These are phyloP conservation scores for Pseudocercospora fijiensis DNA, from an alignment of 2,329 filamentous ascomycete genomes.

Conservation along the genomic window DNA sequence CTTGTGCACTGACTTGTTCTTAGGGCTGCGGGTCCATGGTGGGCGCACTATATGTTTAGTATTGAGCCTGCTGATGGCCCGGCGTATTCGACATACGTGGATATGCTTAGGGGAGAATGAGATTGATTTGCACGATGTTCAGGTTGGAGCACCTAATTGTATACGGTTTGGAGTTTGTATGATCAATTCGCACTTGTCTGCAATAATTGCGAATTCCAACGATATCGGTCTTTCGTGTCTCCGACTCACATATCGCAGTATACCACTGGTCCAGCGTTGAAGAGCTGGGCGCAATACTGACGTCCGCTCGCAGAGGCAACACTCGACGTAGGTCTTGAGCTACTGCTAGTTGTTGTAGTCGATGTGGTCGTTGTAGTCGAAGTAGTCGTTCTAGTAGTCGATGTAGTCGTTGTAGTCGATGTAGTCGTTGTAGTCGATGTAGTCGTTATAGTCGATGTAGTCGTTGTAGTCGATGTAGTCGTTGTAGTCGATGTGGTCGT, in stretches of 20 bases:
- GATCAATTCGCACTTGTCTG: neutral
- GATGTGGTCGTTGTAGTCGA: neutral
- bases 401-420: neutral
- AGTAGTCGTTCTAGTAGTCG: neutral
- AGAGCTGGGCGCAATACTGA: neutral
- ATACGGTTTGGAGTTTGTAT: neutral
- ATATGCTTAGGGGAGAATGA: neutral
- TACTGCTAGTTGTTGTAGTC: neutral
- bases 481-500: neutral
- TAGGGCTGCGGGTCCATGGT: slow-evolving; percentile 53
- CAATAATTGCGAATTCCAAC: neutral
- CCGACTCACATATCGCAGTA: neutral
- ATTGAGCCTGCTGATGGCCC: slow-evolving; percentile 52
- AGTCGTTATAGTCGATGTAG: neutral
- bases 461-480: neutral
- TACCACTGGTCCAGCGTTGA: neutral
- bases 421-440: neutral
- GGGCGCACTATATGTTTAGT: slow-evolving; percentile 35
- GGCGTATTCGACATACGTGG: slow-evolving; percentile 40
- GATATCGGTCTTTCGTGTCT: neutral
- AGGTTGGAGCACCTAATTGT: neutral
- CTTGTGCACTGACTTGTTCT: neutral
- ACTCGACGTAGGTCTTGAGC: neutral
- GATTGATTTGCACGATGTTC: neutral
- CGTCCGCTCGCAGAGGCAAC: neutral